A percentile compares a stretch with the other conserved stretches of the same genome.
Evolutionary conservation across 176 grass and related monocot genomes (phyloP).

Genomic region (Tillandsia leiboldiana): DNA sequence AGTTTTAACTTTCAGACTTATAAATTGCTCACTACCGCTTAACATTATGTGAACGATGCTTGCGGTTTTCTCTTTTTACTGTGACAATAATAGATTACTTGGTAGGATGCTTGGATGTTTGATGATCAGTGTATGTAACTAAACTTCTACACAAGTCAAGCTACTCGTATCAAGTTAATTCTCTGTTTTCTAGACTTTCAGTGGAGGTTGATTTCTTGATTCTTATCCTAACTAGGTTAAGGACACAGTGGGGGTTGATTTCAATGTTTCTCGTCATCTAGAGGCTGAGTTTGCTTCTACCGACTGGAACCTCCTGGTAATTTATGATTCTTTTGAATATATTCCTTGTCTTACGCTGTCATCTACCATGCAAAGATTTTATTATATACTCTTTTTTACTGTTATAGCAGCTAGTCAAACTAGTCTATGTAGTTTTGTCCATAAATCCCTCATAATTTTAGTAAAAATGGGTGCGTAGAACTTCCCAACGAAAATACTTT

Average conservation of each 20-base stretch:
- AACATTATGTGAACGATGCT: no score
- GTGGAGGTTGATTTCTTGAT: not conserved
- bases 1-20: no score
- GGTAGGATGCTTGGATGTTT: no score
- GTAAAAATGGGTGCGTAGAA: no score
- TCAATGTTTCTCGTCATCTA: conserved; percentile 81
- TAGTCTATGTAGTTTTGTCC: not conserved
- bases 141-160: not conserved
- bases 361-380: conserved; percentile 2
- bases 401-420: not conserved
- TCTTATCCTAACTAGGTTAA: conserved; percentile 50
- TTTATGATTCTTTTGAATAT: not conserved
- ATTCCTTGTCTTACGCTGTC: not conserved
- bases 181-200: not conserved
- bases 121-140: no score
- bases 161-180: not conserved
- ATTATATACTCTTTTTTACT: conserved; percentile 1
- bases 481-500: no score
- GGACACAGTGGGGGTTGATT: conserved; percentile 94
- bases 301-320: conserved; percentile 69
- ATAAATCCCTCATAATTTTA: no score
- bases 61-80: no score
- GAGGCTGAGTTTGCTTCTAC: conserved; percentile 59
- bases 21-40: no score
- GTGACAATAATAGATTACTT: no score